A percentile compares a stretch with the other conserved stretches of the same genome.
phyloP scores from a whole-genome alignment of 805 yeast species.

The Candida patagonica region DNA sequence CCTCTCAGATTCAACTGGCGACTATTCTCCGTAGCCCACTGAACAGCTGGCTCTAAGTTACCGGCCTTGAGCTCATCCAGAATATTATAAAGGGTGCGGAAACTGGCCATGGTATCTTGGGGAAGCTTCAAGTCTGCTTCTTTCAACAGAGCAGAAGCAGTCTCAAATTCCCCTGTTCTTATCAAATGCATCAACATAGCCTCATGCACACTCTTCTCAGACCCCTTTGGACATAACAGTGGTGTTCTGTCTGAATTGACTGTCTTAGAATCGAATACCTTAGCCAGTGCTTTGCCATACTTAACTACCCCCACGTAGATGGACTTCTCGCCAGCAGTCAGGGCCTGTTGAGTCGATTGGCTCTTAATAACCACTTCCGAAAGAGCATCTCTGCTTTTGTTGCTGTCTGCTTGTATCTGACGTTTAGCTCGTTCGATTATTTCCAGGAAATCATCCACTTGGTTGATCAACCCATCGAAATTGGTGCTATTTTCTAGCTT shows the following conservation, averaged over 20 bases:
- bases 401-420: conserved; percentile 15
- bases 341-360: background rate
- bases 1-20: conserved; percentile 27
- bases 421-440: conserved; percentile 20
- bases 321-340: conserved; percentile 18
- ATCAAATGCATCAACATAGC: conserved; percentile 40
- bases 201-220: conserved; percentile 24
- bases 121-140: conserved; percentile 27
- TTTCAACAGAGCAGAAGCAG: conserved; percentile 26
- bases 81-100: conserved; percentile 36
- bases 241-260: conserved; percentile 12
- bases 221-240: conserved; percentile 7
- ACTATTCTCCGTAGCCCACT: conserved; percentile 35
- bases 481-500: conserved; percentile 24
- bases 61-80: conserved; percentile 29
- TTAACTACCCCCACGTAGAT: conserved; percentile 22
- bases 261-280: conserved; percentile 12
- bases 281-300: conserved; percentile 27
- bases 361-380: background rate
- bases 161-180: conserved; percentile 37
- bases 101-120: conserved; percentile 28
- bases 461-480: conserved; percentile 24
- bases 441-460: conserved; percentile 24
- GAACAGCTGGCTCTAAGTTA: conserved; percentile 37
- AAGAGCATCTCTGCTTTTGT: background rate